These are phyloP conservation scores for Aphanomyces stellatus DNA, from an alignment of 352 stramenopile genomes.

Conservation along the genomic window DNA sequence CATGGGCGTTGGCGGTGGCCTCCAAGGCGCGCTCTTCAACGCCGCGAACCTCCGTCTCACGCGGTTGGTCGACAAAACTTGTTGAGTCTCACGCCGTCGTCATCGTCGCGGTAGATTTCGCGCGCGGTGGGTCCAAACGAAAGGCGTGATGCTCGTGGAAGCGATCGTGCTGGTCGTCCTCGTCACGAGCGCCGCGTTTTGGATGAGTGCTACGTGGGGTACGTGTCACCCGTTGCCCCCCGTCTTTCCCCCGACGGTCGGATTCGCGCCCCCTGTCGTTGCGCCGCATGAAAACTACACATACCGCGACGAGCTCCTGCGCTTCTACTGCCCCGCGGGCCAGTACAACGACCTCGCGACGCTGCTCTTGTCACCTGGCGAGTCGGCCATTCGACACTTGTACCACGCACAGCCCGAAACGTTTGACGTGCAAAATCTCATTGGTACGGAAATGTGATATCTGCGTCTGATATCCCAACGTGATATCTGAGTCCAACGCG, in stretches of 20 bases:
- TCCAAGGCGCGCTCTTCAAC: conserved; percentile 82
- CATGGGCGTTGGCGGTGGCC: conserved; percentile 72
- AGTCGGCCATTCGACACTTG: conserved; percentile 92
- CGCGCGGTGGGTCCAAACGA: conserved; percentile 49
- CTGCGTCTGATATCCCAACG: too few relatives aligned
- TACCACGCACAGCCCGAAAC: conserved; percentile 86
- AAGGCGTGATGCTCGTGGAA: conserved; percentile 45
- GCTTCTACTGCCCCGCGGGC: conserved; percentile 91
- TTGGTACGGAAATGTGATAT: conserved; percentile 18
- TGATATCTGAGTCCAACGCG: not conserved
- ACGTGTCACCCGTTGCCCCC: conserved; percentile 50
- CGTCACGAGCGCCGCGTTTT: conserved; percentile 55
- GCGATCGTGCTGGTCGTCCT: conserved; percentile 47
- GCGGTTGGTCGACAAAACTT: not conserved
- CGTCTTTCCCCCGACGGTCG: not conserved
- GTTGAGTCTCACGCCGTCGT: too few relatives aligned
- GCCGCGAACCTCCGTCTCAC: conserved; percentile 45
- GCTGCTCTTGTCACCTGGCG: conserved; percentile 91
- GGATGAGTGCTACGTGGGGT: conserved; percentile 48
- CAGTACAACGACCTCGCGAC: conserved; percentile 97
- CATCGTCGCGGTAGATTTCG: conserved; percentile 36
- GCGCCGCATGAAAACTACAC: conserved; percentile 31
- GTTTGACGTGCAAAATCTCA: conserved; percentile 64
- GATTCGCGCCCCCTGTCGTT: not conserved
- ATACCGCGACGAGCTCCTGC: conserved; percentile 85